Evolutionary conservation across 805 yeast genomes (phyloP).

Genomic region (Spathaspora gorwiae): DNA sequence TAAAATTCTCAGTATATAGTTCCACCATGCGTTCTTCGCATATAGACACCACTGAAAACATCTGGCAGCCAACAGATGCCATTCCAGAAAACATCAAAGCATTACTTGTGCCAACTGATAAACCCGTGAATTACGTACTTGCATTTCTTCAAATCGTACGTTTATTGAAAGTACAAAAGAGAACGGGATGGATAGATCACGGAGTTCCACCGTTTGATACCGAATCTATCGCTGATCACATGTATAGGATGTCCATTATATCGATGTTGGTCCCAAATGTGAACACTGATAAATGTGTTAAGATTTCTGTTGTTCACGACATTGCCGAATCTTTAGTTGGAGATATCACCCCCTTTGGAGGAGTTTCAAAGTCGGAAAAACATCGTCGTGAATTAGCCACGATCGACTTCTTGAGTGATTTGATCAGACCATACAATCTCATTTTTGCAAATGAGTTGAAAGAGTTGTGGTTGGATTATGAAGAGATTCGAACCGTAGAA

Average conservation of each 20-base stretch:
- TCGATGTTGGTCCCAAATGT: slow-evolving; percentile 58
- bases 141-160: slow-evolving; percentile 64
- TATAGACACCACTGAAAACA: slow-evolving; percentile 6
- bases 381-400: slow-evolving; percentile 76
- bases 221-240: slow-evolving; percentile 86
- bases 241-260: slow-evolving; percentile 89
- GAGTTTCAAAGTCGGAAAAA: slow-evolving; percentile 70
- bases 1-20: not conserved
- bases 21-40: not conserved
- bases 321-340: slow-evolving; percentile 94
- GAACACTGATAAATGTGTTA: slow-evolving; percentile 66
- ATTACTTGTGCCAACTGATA: slow-evolving; percentile 26
- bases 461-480: slow-evolving; percentile 85
- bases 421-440: slow-evolving; percentile 63
- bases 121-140: slow-evolving; percentile 44
- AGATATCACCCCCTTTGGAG: slow-evolving; percentile 80
- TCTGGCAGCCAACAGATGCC: slow-evolving; percentile 54
- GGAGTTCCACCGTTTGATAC: slow-evolving; percentile 44
- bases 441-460: slow-evolving; percentile 59
- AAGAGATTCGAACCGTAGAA: slow-evolving; percentile 72
- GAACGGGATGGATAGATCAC: slow-evolving; percentile 94
- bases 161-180: slow-evolving; percentile 67
- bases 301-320: slow-evolving; percentile 87
- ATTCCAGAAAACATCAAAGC: slow-evolving; percentile 44
- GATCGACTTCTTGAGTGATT: slow-evolving; percentile 56